Base-by-base conservation (phyloP, 2,329 filamentous ascomycete genomes). In the Colletotrichum horii region DNA sequence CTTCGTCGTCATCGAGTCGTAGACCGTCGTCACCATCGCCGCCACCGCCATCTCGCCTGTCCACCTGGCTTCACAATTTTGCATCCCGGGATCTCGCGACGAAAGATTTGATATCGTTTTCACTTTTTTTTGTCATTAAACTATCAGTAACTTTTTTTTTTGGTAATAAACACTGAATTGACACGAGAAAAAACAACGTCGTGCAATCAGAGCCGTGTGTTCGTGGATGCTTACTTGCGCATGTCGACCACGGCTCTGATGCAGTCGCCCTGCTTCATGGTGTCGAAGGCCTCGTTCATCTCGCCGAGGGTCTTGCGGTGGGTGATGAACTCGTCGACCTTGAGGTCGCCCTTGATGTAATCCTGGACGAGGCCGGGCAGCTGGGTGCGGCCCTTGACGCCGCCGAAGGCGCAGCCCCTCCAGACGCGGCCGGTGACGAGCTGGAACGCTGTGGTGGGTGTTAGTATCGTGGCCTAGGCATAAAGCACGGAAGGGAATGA, bases 301-400 rank as follows among this genome's bases (percentile, higher is more conserved):
- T 94, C 92, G 76, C 88, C 87, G 60, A 99, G 89, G 6, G 90
- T 91, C 88, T 98, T 95, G 80, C 96, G 93, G 89, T 99, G 97
- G 36, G 97, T 99, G 88, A 99, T 98, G 89, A 98, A 98, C 89
- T 99, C 97, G 84, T 98, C 96, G 61, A 98, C 97, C 93, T 98
- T 98, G 83, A 99, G 93, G 83, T 94, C 91, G 80, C 96, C 96
- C 69, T 91, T 91, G 85, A 97, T 90, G 88, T 99, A 99, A 86
- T 98, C 96, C 79, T 92, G 88, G 28, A 99, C 96, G 55, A 99
- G 93, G 75, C 91, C 93, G 64, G 94, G 94, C 79, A 99, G 92
- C 88, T 99, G 97, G 38, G 94, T 93, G 83, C 97, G 96, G 80
- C 97, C 97, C 91, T 98, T 99, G 90, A 99, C 96, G 81, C 97